Percentiles rank a stretch among this genome's conserved stretches.
These are phyloP conservation scores for Pythium sukuiense DNA, from an alignment of 352 stramenopile species.

Conservation along the genomic window DNA sequence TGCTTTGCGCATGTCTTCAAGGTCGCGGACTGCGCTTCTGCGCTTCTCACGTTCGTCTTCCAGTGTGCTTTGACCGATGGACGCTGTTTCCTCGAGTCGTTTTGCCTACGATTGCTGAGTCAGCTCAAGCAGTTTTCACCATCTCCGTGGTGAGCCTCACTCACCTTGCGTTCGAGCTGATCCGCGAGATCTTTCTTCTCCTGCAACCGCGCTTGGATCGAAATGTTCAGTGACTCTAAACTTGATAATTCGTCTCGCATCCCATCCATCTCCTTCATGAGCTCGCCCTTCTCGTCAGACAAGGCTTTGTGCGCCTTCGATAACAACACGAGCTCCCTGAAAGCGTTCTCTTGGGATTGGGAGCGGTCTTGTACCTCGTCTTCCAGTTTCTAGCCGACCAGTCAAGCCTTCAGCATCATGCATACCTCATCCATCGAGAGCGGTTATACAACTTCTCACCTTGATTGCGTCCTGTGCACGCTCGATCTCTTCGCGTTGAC, in stretches of 20 bases:
- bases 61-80: conserved; percentile 44
- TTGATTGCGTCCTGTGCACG: conserved; percentile 49
- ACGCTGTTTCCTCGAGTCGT: conserved; percentile 50
- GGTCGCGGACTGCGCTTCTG: conserved; percentile 39
- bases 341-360: conserved; percentile 60
- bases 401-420: background rate
- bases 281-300: conserved; percentile 55
- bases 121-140: background rate
- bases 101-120: conserved; percentile 32
- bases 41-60: conserved; percentile 69
- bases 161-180: conserved; percentile 68
- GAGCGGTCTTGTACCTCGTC: conserved; percentile 61
- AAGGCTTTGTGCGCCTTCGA: conserved; percentile 78
- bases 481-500: conserved; percentile 60
- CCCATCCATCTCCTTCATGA: conserved; percentile 45
- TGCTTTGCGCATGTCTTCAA: conserved; percentile 67
- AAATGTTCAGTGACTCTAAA: conserved; percentile 59
- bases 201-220: conserved; percentile 54
- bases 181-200: conserved; percentile 67
- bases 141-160: background rate
- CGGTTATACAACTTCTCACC: conserved; percentile 23
- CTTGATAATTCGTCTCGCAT: conserved; percentile 50
- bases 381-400: conserved; percentile 43
- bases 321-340: conserved; percentile 78
- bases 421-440: background rate